A percentile compares a stretch with the other conserved stretches of the same genome.
Evolutionary conservation across 768 basidiomycete species (phyloP).

Genomic region (Hypholoma sublateritium): DNA sequence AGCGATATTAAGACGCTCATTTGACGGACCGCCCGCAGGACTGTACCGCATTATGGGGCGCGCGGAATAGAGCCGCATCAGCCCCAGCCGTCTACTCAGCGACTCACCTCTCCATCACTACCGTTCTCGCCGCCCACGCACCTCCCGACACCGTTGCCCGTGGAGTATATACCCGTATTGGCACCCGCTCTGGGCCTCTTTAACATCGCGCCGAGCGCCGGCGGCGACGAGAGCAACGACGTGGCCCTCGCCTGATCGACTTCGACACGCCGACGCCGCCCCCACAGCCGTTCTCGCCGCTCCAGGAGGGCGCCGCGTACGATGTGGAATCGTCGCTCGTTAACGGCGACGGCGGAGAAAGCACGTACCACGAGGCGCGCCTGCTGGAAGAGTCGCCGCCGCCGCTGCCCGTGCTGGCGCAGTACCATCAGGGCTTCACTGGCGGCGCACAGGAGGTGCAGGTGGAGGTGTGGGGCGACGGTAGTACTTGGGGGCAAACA

Average conservation of each 20-base stretch:
- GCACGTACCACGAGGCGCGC: constrained; percentile 21
- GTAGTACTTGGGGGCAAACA: constrained; percentile 19
- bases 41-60: too few species aligned
- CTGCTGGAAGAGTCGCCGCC: constrained; percentile 19
- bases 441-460: constrained; percentile 3
- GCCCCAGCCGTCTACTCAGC: neutral
- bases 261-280: constrained; percentile 13
- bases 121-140: constrained; percentile 22
- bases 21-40: too few species aligned
- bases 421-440: neutral
- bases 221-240: neutral
- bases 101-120: neutral
- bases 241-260: constrained; percentile 17
- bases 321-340: neutral
- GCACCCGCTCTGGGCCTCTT: constrained; percentile 1
- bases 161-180: constrained; percentile 4
- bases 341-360: neutral
- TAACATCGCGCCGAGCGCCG: constrained; percentile 5
- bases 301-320: neutral
- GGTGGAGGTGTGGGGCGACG: neutral
- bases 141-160: constrained; percentile 28
- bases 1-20: too few species aligned
- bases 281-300: neutral
- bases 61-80: neutral
- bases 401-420: constrained; percentile 24